phyloP scores from a whole-genome alignment of 768 basidiomycete species.

The Arthromyces matolae region DNA sequence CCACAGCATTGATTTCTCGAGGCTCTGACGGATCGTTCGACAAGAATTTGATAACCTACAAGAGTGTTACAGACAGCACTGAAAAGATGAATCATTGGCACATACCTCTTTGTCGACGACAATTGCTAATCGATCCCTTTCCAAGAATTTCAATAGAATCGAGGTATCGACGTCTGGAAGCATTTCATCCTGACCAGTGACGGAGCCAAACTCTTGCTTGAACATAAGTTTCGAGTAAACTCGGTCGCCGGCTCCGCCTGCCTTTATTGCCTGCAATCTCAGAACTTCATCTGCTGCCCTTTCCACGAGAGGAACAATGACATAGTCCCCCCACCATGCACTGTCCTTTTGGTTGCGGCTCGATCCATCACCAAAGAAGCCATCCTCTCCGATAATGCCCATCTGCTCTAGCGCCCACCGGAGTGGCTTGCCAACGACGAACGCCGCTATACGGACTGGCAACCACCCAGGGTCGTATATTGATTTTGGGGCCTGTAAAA shows the following conservation, averaged over 20 bases:
- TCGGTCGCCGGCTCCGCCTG: constrained; percentile 50
- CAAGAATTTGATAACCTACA: constrained; percentile 80
- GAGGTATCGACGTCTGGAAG: constrained; percentile 63
- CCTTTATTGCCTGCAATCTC: constrained; percentile 37
- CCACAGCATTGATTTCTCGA: constrained; percentile 68
- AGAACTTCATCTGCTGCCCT: constrained; percentile 57
- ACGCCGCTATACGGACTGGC: constrained; percentile 64
- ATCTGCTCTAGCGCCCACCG: constrained; percentile 86
- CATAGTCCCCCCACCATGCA: constrained; percentile 67
- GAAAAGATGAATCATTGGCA: neutral
- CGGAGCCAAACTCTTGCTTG: constrained; percentile 50
- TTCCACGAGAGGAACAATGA: constrained; percentile 62
- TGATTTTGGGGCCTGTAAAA: constrained; percentile 52
- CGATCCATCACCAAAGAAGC: constrained; percentile 27
- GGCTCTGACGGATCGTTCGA: constrained; percentile 31
- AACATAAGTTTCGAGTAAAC: constrained; percentile 65
- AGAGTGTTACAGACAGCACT: neutral
- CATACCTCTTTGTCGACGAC: constrained; percentile 64
- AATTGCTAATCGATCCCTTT: constrained; percentile 67
- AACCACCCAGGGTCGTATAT: constrained; percentile 70
- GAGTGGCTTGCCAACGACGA: constrained; percentile 71
- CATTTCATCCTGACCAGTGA: constrained; percentile 23
- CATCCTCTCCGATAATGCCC: constrained; percentile 68
- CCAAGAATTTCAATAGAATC: constrained; percentile 72
- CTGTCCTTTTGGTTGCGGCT: constrained; percentile 36